phyloP scores from a whole-genome alignment of 345 rosid species.

The Citrus hindsii region DNA sequence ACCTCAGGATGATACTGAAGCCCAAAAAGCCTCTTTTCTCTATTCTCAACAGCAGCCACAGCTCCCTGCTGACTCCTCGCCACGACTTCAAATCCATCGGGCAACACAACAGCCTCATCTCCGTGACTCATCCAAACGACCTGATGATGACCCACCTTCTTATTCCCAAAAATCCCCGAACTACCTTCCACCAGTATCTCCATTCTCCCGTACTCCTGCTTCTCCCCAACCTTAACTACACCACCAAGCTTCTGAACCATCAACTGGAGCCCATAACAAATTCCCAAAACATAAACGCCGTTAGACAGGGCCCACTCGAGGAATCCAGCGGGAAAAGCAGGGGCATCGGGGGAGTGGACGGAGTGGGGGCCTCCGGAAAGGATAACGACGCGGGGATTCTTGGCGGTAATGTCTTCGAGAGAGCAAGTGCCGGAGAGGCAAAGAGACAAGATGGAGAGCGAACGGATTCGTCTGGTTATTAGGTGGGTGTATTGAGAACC shows the following conservation, averaged over 20 bases:
- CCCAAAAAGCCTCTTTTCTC: conserved; percentile 64
- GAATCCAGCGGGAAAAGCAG: conserved; percentile 74
- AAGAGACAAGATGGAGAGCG: conserved; percentile 79
- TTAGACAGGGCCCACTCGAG: conserved; percentile 63
- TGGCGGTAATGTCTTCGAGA: conserved; percentile 49
- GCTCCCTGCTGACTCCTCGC: conserved; percentile 76
- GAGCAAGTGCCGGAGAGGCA: conserved; percentile 85
- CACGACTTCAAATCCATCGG: conserved; percentile 72
- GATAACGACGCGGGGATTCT: conserved; percentile 69
- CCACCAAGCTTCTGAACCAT: conserved; percentile 87
- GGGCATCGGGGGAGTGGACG: conserved; percentile 64
- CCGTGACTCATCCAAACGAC: conserved; percentile 99
- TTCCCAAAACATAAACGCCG: conserved; percentile 63
- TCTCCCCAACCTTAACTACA: conserved; percentile 64
- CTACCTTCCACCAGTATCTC: conserved; percentile 62
- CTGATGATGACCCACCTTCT: conserved; percentile 62
- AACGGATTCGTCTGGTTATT: conserved; percentile 87
- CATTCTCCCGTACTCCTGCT: conserved; percentile 96
- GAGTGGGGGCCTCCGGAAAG: conserved; percentile 99
- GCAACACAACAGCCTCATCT: conserved; percentile 71
- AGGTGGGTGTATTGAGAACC: conserved; percentile 96
- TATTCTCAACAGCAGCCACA: conserved; percentile 75
- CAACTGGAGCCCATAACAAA: conserved; percentile 88
- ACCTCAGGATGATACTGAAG: conserved; percentile 98
- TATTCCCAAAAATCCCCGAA: conserved; percentile 59